phyloP scores from a whole-genome alignment of 2,329 filamentous ascomycete genomes.

The Trichoderma semiorbis region DNA sequence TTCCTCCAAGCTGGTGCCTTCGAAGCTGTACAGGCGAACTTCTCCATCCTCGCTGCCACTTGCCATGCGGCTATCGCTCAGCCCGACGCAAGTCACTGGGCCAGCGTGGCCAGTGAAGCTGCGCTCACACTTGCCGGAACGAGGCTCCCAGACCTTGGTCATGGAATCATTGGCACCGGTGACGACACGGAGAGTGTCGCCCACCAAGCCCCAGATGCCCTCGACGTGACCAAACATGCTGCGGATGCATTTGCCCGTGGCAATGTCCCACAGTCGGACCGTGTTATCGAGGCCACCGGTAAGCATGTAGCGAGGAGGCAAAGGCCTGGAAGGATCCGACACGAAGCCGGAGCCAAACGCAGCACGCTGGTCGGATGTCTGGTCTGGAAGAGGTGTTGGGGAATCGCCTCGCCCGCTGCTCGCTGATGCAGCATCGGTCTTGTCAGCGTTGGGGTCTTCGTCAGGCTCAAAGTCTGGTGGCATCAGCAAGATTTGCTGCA shows the following conservation, averaged over 20 bases:
- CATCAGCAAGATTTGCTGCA: constrained; percentile 84
- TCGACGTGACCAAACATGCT: constrained; percentile 97
- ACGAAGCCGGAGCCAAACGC: constrained; percentile 62
- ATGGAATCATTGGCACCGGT: constrained; percentile 89
- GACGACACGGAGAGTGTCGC: constrained; percentile 83
- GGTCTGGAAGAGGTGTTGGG: constrained; percentile 33
- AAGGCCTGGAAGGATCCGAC: constrained; percentile 57
- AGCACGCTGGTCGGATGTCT: constrained; percentile 44
- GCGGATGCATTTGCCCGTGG: constrained; percentile 74
- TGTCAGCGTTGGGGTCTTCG: constrained; percentile 49
- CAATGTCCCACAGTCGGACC: constrained; percentile 88
- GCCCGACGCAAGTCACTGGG: constrained; percentile 86
- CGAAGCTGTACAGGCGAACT: constrained; percentile 79
- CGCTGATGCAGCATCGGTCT: constrained; percentile 53
- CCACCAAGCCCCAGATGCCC: constrained; percentile 89
- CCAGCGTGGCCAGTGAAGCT: constrained; percentile 89
- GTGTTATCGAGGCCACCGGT: constrained; percentile 89
- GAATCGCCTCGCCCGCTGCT: constrained; percentile 46
- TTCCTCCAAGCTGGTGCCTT: constrained; percentile 48
- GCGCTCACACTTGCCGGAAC: constrained; percentile 85
- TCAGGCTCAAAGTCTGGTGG: constrained; percentile 88
- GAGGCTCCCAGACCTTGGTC: constrained; percentile 91
- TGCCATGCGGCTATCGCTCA: constrained; percentile 85
- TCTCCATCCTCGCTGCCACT: constrained; percentile 93
- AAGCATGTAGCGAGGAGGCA: constrained; percentile 86